A percentile compares a stretch with the other conserved stretches of the same genome.
Evolutionary conservation across 768 basidiomycete species (phyloP).

Genomic region (Steccherinum ochraceum): DNA sequence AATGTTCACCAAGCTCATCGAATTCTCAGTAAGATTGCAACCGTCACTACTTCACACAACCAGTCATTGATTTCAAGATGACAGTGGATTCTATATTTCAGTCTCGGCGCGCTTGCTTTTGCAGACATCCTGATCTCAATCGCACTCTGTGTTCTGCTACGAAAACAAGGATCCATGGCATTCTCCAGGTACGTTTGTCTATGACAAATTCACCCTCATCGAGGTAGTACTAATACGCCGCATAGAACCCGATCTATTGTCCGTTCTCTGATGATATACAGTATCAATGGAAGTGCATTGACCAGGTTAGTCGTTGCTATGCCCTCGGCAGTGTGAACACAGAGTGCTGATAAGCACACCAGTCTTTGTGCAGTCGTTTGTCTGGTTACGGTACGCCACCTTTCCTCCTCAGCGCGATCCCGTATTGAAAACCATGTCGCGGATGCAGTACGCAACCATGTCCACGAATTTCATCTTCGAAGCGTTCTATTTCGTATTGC

Average conservation of each 20-base stretch:
- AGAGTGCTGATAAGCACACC: too few relatives aligned
- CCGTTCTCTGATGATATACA: constrained; percentile 18
- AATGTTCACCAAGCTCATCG: neutral
- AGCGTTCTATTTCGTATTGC: constrained; percentile 18
- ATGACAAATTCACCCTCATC: neutral
- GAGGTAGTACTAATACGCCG: neutral
- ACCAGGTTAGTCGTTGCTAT: constrained; percentile 20
- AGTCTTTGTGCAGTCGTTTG: constrained; percentile 17
- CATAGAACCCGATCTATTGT: constrained; percentile 15
- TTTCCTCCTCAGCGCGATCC: neutral
- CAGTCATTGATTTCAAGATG: neutral
- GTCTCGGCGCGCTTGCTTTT: constrained; percentile 15
- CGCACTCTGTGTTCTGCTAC: constrained; percentile 15
- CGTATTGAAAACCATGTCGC: neutral
- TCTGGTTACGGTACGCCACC: constrained; percentile 12
- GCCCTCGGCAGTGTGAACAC: too few relatives aligned
- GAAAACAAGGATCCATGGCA: constrained; percentile 5
- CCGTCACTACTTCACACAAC: neutral
- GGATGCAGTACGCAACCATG: constrained; percentile 17
- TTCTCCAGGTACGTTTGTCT: neutral
- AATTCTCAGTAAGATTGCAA: too few relatives aligned
- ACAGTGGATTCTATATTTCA: constrained; percentile 20
- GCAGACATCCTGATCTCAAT: constrained; percentile 19
- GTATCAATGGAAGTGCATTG: constrained; percentile 19
- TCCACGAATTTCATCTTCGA: constrained; percentile 18